Percentiles rank a stretch among this genome's conserved stretches.
These are phyloP conservation scores for Talaromyces sp. DNA, from an alignment of 2,329 filamentous ascomycete species.

Conservation along the genomic window DNA sequence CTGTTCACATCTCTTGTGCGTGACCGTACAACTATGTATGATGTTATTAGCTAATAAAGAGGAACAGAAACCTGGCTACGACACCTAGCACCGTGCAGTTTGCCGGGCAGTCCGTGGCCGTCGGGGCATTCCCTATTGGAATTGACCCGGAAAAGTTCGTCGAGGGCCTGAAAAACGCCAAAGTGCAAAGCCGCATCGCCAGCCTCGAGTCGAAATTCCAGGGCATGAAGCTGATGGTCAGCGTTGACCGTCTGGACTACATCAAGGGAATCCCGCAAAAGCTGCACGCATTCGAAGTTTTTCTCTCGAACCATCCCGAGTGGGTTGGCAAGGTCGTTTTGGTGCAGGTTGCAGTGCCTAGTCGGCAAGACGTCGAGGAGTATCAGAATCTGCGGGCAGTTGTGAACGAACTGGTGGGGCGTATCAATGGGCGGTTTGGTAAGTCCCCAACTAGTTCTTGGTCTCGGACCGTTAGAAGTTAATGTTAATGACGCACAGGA, in stretches of 20 bases:
- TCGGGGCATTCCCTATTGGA: slow-evolving; percentile 94
- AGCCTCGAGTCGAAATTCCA: slow-evolving; percentile 85
- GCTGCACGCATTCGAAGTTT: slow-evolving; percentile 91
- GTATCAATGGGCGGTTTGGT: slow-evolving; percentile 94
- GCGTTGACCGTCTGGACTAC: slow-evolving; percentile 94
- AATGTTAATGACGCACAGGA: slow-evolving; percentile 38
- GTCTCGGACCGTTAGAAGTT: no score
- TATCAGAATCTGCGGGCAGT: slow-evolving; percentile 94
- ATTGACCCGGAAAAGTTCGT: slow-evolving; percentile 97
- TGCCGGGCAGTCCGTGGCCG: slow-evolving; percentile 79
- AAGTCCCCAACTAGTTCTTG: slow-evolving; percentile 17
- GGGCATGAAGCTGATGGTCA: slow-evolving; percentile 92
- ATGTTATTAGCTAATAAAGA: slow-evolving; percentile 14
- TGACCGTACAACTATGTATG: slow-evolving; percentile 9
- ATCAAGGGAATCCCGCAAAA: slow-evolving; percentile 99
- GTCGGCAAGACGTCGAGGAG: slow-evolving; percentile 91
- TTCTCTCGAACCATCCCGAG: slow-evolving; percentile 92
- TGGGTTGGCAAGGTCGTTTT: slow-evolving; percentile 97
- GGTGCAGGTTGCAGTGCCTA: slow-evolving; percentile 92
- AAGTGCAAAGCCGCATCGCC: slow-evolving; percentile 81
- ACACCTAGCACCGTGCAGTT: slow-evolving; percentile 93
- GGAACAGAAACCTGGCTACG: slow-evolving; percentile 50
- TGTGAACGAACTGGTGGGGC: slow-evolving; percentile 92
- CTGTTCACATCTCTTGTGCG: slow-evolving; percentile 85
- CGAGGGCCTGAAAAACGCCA: slow-evolving; percentile 77